phyloP scores from a whole-genome alignment of 2,329 filamentous ascomycete species.

The Calonectria pseudoturangicola region DNA sequence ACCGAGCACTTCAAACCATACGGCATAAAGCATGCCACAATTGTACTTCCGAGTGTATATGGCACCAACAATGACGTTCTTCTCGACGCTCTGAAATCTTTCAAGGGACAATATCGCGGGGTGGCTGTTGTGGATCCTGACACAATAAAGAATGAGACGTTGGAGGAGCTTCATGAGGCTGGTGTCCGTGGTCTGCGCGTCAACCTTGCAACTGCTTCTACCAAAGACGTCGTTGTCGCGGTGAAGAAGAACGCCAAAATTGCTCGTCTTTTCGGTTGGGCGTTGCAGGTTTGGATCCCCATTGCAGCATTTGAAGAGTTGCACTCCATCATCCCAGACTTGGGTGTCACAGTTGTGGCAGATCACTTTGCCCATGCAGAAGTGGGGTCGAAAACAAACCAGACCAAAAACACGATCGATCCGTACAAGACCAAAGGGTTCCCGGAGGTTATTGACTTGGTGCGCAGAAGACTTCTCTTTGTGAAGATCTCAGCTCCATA shows the following conservation, averaged over 20 bases:
- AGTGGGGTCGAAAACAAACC: constrained; percentile 2
- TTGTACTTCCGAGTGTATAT: constrained; percentile 17
- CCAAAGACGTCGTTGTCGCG: neutral
- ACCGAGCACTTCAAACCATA: constrained; percentile 13
- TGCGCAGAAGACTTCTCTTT: constrained; percentile 13
- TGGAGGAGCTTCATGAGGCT: constrained; percentile 12
- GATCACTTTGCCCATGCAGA: constrained; percentile 22
- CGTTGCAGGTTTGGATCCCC: constrained; percentile 5
- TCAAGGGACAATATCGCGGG: constrained; percentile 12
- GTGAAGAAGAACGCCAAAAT: constrained; percentile 16
- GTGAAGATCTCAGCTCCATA: constrained; percentile 21
- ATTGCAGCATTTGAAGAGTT: neutral
- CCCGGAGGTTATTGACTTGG: constrained; percentile 14
- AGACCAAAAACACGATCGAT: constrained; percentile 16
- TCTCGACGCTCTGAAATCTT: neutral
- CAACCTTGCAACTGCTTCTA: constrained; percentile 3
- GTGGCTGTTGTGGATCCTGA: constrained; percentile 11
- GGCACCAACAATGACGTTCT: constrained; percentile 11
- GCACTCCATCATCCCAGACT: constrained; percentile 10
- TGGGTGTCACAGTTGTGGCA: constrained; percentile 18
- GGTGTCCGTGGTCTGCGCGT: constrained; percentile 14
- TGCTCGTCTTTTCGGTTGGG: constrained; percentile 7
- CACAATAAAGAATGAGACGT: constrained; percentile 3
- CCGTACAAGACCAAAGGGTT: constrained; percentile 23
- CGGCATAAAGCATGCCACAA: constrained; percentile 12